These are phyloP conservation scores for Setomelanomma holmii DNA, from an alignment of 2,329 filamentous ascomycete genomes.

Conservation along the genomic window DNA sequence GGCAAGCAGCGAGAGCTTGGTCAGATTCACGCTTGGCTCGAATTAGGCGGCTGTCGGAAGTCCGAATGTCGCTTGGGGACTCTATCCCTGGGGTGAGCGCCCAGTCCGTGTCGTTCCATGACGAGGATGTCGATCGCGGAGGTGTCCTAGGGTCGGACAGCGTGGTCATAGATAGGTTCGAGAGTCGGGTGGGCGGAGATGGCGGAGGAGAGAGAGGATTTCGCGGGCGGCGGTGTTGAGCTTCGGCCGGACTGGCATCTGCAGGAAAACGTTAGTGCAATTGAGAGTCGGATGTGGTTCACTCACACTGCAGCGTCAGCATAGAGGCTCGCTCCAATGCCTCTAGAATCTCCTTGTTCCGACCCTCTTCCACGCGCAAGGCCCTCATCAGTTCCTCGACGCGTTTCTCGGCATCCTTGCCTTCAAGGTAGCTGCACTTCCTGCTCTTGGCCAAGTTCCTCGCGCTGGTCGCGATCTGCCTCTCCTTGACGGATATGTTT, in stretches of 20 bases:
- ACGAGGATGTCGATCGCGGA: constrained; percentile 25
- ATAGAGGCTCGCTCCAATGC: constrained; percentile 45
- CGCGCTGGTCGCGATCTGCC: constrained; percentile 44
- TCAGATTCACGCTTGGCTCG: constrained; percentile 48
- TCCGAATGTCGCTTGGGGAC: constrained; percentile 35
- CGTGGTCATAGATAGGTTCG: constrained; percentile 20
- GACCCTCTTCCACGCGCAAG: constrained; percentile 42
- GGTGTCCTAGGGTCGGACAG: constrained; percentile 30
- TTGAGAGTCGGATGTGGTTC: background rate
- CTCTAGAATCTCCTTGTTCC: constrained; percentile 47
- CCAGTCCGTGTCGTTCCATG: constrained; percentile 33
- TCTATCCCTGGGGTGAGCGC: constrained; percentile 24
- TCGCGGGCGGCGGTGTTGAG: constrained; percentile 26
- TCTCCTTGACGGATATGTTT: constrained; percentile 50
- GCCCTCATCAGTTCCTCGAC: constrained; percentile 41
- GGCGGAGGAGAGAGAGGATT: constrained; percentile 43
- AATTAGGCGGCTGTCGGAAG: constrained; percentile 43
- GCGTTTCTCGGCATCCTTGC: constrained; percentile 41
- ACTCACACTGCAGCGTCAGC: constrained; percentile 48
- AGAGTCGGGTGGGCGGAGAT: constrained; percentile 37
- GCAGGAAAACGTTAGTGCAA: constrained; percentile 9
- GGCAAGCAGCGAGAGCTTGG: constrained; percentile 44
- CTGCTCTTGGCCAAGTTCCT: constrained; percentile 40
- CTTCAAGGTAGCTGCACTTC: constrained; percentile 40
- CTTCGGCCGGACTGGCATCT: constrained; percentile 35